These are phyloP conservation scores for Liquidambar formosana DNA, from an alignment of 164 flowering plant genomes.

Conservation along the genomic window DNA sequence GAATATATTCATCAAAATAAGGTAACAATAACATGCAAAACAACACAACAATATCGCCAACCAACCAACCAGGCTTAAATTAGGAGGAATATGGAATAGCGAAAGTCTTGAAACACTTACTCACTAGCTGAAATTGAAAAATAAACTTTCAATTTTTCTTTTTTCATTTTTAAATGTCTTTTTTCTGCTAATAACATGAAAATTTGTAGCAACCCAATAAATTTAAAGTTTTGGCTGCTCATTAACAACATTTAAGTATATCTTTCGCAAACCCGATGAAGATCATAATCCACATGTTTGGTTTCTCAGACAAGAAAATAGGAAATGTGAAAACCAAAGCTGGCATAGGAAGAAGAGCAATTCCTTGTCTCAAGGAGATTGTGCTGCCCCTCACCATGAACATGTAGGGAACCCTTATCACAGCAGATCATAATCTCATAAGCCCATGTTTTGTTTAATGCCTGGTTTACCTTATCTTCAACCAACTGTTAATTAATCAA, in stretches of 20 bases:
- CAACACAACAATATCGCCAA: too few species aligned
- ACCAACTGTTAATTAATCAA: too few species aligned
- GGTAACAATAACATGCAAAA: neutral
- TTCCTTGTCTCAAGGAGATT: constrained; percentile 33
- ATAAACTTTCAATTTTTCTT: too few species aligned
- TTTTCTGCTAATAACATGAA: too few species aligned
- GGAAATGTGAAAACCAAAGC: constrained; percentile 10
- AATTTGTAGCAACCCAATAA: too few species aligned
- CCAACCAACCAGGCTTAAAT: too few species aligned
- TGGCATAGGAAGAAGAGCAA: constrained; percentile 22
- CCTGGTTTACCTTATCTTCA: neutral
- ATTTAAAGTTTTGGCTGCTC: too few species aligned
- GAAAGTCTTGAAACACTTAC: too few species aligned
- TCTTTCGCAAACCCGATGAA: constrained; percentile 18
- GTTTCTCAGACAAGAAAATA: neutral
- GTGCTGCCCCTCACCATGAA: constrained; percentile 16
- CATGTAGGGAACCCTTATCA: neutral
- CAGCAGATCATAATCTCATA: neutral
- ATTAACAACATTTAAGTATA: constrained; percentile 7
- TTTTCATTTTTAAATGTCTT: too few species aligned
- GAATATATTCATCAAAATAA: neutral
- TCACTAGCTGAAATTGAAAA: too few species aligned
- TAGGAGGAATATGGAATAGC: too few species aligned
- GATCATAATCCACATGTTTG: constrained; percentile 27
- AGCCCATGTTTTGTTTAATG: constrained; percentile 5